Base-by-base conservation (phyloP, 2,329 filamentous ascomycete species). In the Colletotrichum tropicale region DNA sequence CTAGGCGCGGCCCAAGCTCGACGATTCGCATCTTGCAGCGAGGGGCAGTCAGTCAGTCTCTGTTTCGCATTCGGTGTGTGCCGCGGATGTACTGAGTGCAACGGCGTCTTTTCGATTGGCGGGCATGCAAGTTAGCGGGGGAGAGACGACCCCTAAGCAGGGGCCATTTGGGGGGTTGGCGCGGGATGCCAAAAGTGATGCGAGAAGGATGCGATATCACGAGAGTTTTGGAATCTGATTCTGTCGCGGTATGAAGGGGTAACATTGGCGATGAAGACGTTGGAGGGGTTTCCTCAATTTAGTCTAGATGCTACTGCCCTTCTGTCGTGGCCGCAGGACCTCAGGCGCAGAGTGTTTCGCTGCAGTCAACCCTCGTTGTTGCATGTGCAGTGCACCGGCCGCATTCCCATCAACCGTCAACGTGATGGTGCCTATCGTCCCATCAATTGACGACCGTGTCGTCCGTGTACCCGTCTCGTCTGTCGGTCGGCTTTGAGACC, bases 341-440 rank as follows among this genome's bases (percentile, higher is more conserved):
- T 65, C 73, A 48, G 38, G 73, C 69, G 73, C 34, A 26, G 21
- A 73, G 62, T 48, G 70, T 73, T 68, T 75, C 69, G 73, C 58
- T 73, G 56, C 60, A 72, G 62, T 12, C 24, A 58, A 64, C 62
- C 56, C 32, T 67, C 55, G 10, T 48, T 24, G 69, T 67, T 24
- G 69, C 69, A 64, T 72, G 36, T 68, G 62, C 24, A 55, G 38
- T 62, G 71, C 67, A 34, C 28, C 60, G 18, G 24, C 34, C 48
- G 34, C 36, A 24, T 21, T 32, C 58, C 58, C n/a, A 32, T 58
- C 24, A 48, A 28, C 58, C n/a, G 32, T 58, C 24, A 48, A 48
- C 26, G 43, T 56, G 55, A 16, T 16, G 16, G 68, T 24, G n/a
- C 58, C 24, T 52, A 66, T 56, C 68, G 62, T 75, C 69, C 55